Evolutionary conservation across 2,329 filamentous ascomycete species (phyloP).

Genomic region (Aspergillus versicolor): DNA sequence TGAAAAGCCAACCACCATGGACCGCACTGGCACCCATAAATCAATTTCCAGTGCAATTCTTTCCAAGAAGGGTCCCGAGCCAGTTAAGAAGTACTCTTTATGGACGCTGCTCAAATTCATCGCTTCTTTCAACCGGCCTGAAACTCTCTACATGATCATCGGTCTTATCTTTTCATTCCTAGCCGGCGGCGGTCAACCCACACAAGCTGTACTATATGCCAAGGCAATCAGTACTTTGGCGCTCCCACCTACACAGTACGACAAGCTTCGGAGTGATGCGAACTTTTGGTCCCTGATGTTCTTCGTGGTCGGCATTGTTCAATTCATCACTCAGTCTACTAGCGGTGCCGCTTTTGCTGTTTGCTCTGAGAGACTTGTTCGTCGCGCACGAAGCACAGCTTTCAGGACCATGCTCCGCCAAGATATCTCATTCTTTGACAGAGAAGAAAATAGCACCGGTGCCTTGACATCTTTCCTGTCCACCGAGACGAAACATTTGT

Average conservation of each 20-base stretch:
- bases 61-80: conserved; percentile 53
- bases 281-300: conserved; percentile 91
- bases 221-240: conserved; percentile 78
- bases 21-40: conserved; percentile 50
- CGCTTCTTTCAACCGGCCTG: conserved; percentile 72
- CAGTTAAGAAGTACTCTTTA: conserved; percentile 62
- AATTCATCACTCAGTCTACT: conserved; percentile 65
- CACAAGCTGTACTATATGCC: conserved; percentile 78
- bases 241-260: conserved; percentile 52
- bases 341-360: conserved; percentile 77
- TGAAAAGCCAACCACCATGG: conserved; percentile 33
- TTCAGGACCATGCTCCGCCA: conserved; percentile 89
- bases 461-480: conserved; percentile 85
- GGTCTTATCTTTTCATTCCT: conserved; percentile 74
- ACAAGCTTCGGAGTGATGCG: conserved; percentile 64
- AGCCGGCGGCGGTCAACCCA: conserved; percentile 77
- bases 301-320: conserved; percentile 74
- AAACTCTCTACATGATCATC: conserved; percentile 69
- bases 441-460: conserved; percentile 83
- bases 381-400: conserved; percentile 75
- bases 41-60: conserved; percentile 70
- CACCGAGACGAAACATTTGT: conserved; percentile 84
- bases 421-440: conserved; percentile 89
- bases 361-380: conserved; percentile 82
- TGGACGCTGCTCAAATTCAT: conserved; percentile 79